Percentiles rank a stretch among this genome's conserved stretches.
Conservation (phyloP, 306 rosid species). For the Fragaria ananassa region DNA sequence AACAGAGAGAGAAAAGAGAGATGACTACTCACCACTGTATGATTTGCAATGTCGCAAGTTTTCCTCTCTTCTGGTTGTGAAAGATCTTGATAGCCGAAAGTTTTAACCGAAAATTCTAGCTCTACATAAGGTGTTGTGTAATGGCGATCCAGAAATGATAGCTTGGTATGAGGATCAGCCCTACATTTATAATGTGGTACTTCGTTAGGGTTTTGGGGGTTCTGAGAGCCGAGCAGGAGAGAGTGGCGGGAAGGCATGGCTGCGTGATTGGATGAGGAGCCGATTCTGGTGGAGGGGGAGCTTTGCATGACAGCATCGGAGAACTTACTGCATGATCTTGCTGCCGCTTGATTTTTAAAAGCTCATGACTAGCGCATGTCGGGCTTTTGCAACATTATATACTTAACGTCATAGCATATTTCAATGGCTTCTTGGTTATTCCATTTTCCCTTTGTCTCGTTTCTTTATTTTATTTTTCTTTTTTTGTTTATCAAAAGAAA, state of each 20-base stretch:
- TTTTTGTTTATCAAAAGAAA: too few relatives aligned
- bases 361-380: neutral
- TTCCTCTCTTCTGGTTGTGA: neutral
- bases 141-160: neutral
- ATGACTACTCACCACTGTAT: neutral
- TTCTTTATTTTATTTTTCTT: too few relatives aligned
- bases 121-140: neutral
- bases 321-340: slow-evolving; percentile 14
- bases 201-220: neutral
- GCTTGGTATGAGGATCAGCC: neutral
- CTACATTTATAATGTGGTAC: neutral
- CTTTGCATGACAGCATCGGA: slow-evolving; percentile 27
- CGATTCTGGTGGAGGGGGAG: slow-evolving; percentile 25
- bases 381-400: neutral
- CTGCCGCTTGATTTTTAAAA: neutral
- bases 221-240: neutral
- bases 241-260: neutral
- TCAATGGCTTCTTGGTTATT: neutral
- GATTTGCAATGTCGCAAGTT: neutral
- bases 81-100: neutral
- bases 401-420: neutral
- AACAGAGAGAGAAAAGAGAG: neutral
- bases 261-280: slow-evolving; percentile 17
- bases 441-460: neutral
- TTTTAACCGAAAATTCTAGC: neutral